Percentiles rank a stretch among this genome's conserved stretches.
These are phyloP conservation scores for Wickerhamomyces sydowiorum DNA, from an alignment of 805 yeast genomes.

Conservation along the genomic window DNA sequence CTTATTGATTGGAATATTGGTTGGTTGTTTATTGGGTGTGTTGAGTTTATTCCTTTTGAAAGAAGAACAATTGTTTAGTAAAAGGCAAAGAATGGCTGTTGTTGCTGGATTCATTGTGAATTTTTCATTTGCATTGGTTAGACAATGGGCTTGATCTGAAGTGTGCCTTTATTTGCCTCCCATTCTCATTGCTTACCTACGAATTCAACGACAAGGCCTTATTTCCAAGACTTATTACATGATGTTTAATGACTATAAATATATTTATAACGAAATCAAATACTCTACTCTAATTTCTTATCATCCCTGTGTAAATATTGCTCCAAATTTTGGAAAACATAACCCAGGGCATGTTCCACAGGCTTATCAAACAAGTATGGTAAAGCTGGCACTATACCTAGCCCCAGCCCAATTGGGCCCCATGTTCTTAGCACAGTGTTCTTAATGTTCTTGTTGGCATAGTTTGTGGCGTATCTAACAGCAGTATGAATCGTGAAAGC, in stretches of 20 bases:
- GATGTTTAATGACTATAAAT: background rate
- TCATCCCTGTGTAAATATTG: slow-evolving; percentile 14
- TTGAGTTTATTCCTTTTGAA: slow-evolving; percentile 58
- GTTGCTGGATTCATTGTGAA: slow-evolving; percentile 68
- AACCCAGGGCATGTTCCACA: slow-evolving; percentile 64
- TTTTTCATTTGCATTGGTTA: slow-evolving; percentile 56
- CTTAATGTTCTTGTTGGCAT: slow-evolving; percentile 49
- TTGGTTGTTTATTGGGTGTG: slow-evolving; percentile 76
- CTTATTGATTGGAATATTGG: slow-evolving; percentile 58
- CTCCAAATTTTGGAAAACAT: slow-evolving; percentile 48
- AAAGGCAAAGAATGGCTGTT: slow-evolving; percentile 61
- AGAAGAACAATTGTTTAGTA: slow-evolving; percentile 55
- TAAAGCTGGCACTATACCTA: slow-evolving; percentile 68
- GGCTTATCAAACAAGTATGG: slow-evolving; percentile 83
- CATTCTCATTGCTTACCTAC: too few relatives aligned
- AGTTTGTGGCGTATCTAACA: slow-evolving; percentile 61
- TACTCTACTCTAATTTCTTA: slow-evolving; percentile 7
- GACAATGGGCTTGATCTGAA: slow-evolving; percentile 24
- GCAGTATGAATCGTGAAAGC: slow-evolving; percentile 79
- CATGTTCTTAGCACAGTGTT: slow-evolving; percentile 46
- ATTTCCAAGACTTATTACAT: too few relatives aligned
- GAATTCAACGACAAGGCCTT: too few relatives aligned
- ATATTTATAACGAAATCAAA: background rate
- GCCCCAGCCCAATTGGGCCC: slow-evolving; percentile 78
- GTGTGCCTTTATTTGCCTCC: too few relatives aligned